Conservation (phyloP, 2,329 filamentous ascomycete genomes). For the Beauveria asiatica region DNA sequence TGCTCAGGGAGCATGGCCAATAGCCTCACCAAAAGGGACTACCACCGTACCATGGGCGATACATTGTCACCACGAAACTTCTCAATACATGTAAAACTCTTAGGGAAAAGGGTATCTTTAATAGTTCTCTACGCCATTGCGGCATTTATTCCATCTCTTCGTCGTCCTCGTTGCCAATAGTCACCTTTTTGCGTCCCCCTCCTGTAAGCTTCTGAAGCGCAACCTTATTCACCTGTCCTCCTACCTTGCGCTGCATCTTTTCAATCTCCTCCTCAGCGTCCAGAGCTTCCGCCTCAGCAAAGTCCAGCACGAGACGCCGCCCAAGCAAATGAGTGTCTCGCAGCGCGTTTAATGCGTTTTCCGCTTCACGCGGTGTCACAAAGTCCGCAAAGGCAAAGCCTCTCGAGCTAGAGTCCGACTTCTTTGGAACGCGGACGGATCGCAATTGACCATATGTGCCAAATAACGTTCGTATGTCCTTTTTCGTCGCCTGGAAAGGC, state of each 20-base stretch:
- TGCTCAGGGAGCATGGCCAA: slow-evolving; percentile 5
- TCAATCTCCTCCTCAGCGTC: slow-evolving; percentile 94
- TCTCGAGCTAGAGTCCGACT: slow-evolving; percentile 79
- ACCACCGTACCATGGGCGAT: neutral
- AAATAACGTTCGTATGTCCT: slow-evolving; percentile 80
- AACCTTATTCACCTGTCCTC: slow-evolving; percentile 82
- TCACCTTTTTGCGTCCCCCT: slow-evolving; percentile 79
- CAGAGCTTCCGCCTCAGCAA: slow-evolving; percentile 77
- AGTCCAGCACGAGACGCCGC: slow-evolving; percentile 81
- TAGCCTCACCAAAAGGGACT: slow-evolving; percentile 6
- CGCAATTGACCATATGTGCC: slow-evolving; percentile 85
- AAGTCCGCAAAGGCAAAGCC: slow-evolving; percentile 98
- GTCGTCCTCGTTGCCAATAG: slow-evolving; percentile 64
- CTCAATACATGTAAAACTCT: neutral
- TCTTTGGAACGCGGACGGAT: slow-evolving; percentile 88
- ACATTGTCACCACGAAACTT: neutral
- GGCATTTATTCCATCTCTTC: slow-evolving; percentile 40
- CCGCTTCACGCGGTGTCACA: slow-evolving; percentile 79
- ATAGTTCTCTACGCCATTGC: slow-evolving; percentile 12
- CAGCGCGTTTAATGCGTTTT: slow-evolving; percentile 83
- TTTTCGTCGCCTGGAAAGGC: slow-evolving; percentile 90
- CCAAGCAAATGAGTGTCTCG: slow-evolving; percentile 90
- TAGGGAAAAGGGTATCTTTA: slow-evolving; percentile 6
- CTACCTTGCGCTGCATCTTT: slow-evolving; percentile 95
- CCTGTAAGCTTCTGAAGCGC: slow-evolving; percentile 82